Evolutionary conservation across 129 eudicot species (phyloP).

Genomic region (Escallonia rubra): DNA sequence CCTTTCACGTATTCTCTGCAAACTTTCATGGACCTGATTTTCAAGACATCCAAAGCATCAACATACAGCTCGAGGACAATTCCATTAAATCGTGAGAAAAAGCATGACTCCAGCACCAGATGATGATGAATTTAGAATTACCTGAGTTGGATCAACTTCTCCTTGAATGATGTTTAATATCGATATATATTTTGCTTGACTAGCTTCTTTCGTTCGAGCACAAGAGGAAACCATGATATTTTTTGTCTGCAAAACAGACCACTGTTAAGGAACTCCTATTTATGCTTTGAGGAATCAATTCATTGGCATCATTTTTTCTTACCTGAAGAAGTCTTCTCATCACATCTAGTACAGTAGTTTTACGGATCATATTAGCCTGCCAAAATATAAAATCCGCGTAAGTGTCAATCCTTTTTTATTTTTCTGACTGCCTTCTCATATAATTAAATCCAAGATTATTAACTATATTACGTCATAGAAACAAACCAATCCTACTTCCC

Average conservation of each 20-base stretch:
- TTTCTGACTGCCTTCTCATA: not conserved
- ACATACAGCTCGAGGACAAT: conserved; percentile 7
- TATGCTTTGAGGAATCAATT: not conserved
- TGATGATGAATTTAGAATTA: conserved; percentile 2
- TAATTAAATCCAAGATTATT: not conserved
- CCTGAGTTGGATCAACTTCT: conserved; percentile 99
- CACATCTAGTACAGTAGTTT: conserved; percentile 97
- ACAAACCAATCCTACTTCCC: not conserved
- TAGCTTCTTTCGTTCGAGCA: conserved; percentile 95
- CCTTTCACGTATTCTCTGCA: conserved; percentile 92
- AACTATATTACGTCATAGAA: not conserved
- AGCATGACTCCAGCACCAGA: too few relatives aligned
- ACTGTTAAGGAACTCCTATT: conserved; percentile 22
- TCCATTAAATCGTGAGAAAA: too few relatives aligned
- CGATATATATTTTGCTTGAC: conserved; percentile 95
- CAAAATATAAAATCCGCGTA: conserved; percentile 7
- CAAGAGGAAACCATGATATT: conserved; percentile 97
- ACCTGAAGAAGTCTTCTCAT: conserved; percentile 99
- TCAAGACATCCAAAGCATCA: conserved; percentile 13
- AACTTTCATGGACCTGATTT: conserved; percentile 87
- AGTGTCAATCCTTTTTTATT: not conserved
- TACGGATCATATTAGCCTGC: conserved; percentile 97
- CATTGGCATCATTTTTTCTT: conserved; percentile 20
- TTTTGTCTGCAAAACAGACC: conserved; percentile 69
- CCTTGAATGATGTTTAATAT: conserved; percentile 95